phyloP scores from a whole-genome alignment of 2,329 filamentous ascomycete species.

The Aspergillus calidoustus region DNA sequence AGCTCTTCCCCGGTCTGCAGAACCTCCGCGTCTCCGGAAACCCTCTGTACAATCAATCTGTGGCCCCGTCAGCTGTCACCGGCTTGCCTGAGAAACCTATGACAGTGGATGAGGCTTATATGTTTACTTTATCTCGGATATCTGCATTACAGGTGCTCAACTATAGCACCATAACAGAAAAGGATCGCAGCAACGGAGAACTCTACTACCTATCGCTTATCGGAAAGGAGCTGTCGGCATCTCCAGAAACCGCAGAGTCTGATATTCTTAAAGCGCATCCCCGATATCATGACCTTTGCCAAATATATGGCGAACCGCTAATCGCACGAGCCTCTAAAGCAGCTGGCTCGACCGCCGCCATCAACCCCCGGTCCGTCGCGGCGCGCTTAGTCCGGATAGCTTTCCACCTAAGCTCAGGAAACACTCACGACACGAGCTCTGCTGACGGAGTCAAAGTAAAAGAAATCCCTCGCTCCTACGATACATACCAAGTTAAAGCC shows the following conservation, averaged over 20 bases:
- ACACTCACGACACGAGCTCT: neutral
- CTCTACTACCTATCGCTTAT: conserved; percentile 91
- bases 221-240: conserved; percentile 68
- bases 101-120: conserved; percentile 78
- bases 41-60: conserved; percentile 70
- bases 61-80: conserved; percentile 40
- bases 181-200: conserved; percentile 85
- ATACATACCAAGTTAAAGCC: conserved; percentile 81
- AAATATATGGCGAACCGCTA: conserved; percentile 72
- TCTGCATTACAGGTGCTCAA: conserved; percentile 66
- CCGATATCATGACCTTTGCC: conserved; percentile 74
- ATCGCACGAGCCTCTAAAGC: conserved; percentile 59
- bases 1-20: conserved; percentile 72
- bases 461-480: conserved; percentile 74
- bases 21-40: conserved; percentile 84
- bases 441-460: conserved; percentile 43
- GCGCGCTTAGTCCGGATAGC: conserved; percentile 69
- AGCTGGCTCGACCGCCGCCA: conserved; percentile 23
- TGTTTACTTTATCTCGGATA: conserved; percentile 82
- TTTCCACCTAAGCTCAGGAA: conserved; percentile 57
- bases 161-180: conserved; percentile 64
- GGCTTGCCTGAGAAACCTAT: conserved; percentile 45
- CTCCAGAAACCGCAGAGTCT: conserved; percentile 47
- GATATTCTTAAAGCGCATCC: conserved; percentile 68
- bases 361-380: conserved; percentile 81